Base-by-base conservation (phyloP, 163 green algal species). In the Chlorella variabilis region DNA sequence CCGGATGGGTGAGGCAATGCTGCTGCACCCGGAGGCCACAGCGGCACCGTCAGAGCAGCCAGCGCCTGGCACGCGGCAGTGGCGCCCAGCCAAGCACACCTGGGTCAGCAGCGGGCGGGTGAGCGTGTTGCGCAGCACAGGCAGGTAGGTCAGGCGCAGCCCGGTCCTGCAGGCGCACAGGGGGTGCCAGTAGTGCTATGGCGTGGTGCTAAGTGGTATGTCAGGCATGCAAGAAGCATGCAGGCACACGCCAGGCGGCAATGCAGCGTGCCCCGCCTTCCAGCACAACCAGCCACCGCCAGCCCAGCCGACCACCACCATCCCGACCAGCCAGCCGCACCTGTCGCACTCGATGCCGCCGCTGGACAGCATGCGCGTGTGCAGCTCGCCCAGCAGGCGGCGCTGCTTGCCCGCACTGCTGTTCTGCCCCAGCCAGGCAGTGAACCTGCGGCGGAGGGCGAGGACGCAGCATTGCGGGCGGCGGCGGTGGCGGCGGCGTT, bases 351-450 rank as follows among this genome's bases (percentile, higher is more conserved):
- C 48, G 11, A 89, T 49, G 29, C 42, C 29, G 58, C 87, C 81
- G 27, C 78, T 76, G 49, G 88, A 87, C 6, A 88, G 66, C 89
- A 98, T 91, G 84, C 92, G 93, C 33, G 90, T 95, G 81, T 95
- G 91, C 77, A 98, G 86, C 87, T 98, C 95, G 4, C 90, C 88
- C 78, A 98, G 87, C 82, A 99, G 87, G 27, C 96, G 92, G 42
- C 85, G 77, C 85, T 98, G 94, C 94, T 99, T 99, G 83, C 80
- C 86, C 39, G 20, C n/a, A 31, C 84, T 92, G 23, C 85, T 95
- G 88, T 96, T 96, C 76, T 95, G 93, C 71, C 97, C 97, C 73
- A 99, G 87, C 94, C 94, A 99, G 27, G 93, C 90, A 6, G 94
- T 94, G 89, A 99, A 99, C 33, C 94, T 95, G 85, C 78, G 63